Evolutionary conservation across 164 flowering plant genomes (phyloP).

Genomic region (Cinnamomum micranthum): DNA sequence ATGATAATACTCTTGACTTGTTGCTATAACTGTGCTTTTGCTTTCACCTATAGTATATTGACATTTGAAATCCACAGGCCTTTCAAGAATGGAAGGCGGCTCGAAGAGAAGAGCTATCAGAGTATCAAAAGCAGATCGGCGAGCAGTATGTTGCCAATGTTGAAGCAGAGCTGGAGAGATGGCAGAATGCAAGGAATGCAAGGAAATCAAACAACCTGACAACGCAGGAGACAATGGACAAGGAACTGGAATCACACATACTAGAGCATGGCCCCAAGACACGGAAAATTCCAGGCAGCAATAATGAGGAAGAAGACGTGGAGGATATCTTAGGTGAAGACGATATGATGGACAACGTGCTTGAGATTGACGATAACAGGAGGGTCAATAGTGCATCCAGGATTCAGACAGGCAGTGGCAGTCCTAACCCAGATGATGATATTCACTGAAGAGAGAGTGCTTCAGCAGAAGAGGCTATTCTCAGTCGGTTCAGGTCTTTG

Average conservation of each 20-base stretch:
- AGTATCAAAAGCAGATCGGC: conserved; percentile 74
- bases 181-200: conserved; percentile 71
- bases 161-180: conserved; percentile 80
- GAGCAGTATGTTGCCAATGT: conserved; percentile 72
- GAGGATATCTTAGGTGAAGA: conserved; percentile 96
- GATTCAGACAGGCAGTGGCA: conserved; percentile 35
- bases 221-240: conserved; percentile 96
- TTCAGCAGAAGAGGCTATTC: background rate
- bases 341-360: conserved; percentile 90
- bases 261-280: conserved; percentile 96
- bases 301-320: conserved; percentile 90
- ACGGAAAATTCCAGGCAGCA: conserved; percentile 66
- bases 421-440: conserved; percentile 28
- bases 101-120: conserved; percentile 78
- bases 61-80: conserved; percentile 31
- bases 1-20: no score
- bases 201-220: conserved; percentile 52
- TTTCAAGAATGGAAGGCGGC: conserved; percentile 79
- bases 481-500: background rate
- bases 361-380: conserved; percentile 60
- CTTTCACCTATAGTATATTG: background rate
- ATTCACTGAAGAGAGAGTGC: background rate
- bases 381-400: conserved; percentile 51
- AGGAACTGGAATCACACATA: conserved; percentile 89
- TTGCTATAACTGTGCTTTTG: background rate